A percentile compares a stretch with the other conserved stretches of the same genome.
Conservation (phyloP, 2,329 filamentous ascomycete species). For the Ceratocystis colombiana region DNA sequence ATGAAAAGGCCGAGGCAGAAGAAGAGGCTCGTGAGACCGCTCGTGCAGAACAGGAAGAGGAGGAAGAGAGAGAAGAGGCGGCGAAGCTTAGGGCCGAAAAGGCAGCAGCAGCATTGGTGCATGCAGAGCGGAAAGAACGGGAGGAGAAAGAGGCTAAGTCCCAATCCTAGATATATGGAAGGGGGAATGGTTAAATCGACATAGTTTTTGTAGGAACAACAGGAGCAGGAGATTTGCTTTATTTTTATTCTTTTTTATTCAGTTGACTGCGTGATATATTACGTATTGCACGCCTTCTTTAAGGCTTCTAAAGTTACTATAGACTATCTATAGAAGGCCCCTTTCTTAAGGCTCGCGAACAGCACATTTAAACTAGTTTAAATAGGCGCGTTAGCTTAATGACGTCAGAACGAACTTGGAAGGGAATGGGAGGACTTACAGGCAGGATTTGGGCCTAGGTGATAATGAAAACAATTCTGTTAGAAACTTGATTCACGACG, state of each 20-base stretch:
- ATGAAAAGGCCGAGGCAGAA: constrained; percentile 29
- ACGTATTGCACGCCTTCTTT: background rate
- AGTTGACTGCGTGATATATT: background rate
- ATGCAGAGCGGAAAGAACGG: background rate
- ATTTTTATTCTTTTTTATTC: constrained; percentile 1
- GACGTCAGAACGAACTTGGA: background rate
- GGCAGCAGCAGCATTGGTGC: constrained; percentile 3
- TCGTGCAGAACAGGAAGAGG: constrained; percentile 24
- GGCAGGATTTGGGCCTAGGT: constrained; percentile 43
- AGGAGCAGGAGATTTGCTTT: background rate
- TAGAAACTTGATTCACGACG: background rate
- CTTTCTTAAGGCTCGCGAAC: constrained; percentile 33
- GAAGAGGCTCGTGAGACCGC: constrained; percentile 24
- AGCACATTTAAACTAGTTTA: constrained; percentile 35
- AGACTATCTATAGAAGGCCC: background rate
- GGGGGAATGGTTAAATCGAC: background rate
- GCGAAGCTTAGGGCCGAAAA: constrained; percentile 16
- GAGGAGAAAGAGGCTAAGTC: background rate
- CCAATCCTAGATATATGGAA: background rate
- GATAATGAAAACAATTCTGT: background rate
- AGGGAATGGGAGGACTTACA: constrained; percentile 29
- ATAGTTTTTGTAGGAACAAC: background rate
- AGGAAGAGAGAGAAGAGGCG: constrained; percentile 24
- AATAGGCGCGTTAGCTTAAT: constrained; percentile 19
- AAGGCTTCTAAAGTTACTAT: background rate